phyloP scores from a whole-genome alignment of 441 rosid genomes.

The Mallotus japonicus region DNA sequence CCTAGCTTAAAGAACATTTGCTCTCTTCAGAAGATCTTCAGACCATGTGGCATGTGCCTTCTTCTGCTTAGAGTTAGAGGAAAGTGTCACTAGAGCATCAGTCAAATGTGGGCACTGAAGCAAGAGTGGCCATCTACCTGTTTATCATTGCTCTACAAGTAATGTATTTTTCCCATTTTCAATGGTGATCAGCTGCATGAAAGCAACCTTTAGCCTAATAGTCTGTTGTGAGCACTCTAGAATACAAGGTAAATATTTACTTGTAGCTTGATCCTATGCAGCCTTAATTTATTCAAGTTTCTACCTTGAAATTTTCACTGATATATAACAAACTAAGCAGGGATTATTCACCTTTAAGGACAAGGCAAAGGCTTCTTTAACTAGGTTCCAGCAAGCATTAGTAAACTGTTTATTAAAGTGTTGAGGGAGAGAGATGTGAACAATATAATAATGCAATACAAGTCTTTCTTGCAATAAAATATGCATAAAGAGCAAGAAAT shows the following conservation, averaged over 20 bases:
- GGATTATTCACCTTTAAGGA: conserved; percentile 5
- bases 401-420: background rate
- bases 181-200: conserved; percentile 2
- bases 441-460: background rate
- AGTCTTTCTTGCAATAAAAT: background rate
- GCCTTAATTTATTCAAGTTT: background rate
- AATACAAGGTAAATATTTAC: no score
- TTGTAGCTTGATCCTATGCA: background rate
- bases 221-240: background rate
- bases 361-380: conserved; percentile 6
- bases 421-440: no score
- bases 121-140: background rate
- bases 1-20: background rate
- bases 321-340: background rate
- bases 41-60: background rate
- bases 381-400: background rate
- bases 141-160: conserved; percentile 5
- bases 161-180: no score
- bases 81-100: background rate
- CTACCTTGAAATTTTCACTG: no score
- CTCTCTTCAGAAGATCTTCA: background rate
- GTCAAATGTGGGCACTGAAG: background rate
- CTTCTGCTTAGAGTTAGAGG: background rate
- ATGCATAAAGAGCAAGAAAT: background rate
- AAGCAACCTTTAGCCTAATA: conserved; percentile 13